phyloP scores from a whole-genome alignment of 805 yeast species.

The Maudiozyma saulgeensis region DNA sequence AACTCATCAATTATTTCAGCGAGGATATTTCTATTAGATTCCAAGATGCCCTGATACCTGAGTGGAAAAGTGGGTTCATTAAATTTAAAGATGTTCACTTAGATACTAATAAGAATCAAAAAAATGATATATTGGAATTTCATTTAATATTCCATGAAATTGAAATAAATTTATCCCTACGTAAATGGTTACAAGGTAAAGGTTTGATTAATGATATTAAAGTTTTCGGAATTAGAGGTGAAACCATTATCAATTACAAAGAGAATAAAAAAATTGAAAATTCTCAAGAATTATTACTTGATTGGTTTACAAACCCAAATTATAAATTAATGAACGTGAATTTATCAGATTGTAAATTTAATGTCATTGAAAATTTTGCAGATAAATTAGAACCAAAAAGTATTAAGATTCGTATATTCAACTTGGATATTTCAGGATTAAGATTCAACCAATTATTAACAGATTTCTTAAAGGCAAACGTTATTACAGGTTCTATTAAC shows the following conservation, averaged over 20 bases:
- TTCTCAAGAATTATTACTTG: conserved; percentile 17
- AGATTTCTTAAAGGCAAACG: conserved; percentile 61
- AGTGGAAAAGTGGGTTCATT: conserved; percentile 81
- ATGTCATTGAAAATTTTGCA: conserved; percentile 16
- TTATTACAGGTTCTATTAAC: conserved; percentile 65
- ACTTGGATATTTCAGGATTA: conserved; percentile 53
- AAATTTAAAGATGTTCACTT: conserved; percentile 65
- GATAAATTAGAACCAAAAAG: conserved; percentile 2
- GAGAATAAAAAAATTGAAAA: conserved; percentile 42
- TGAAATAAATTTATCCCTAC: conserved; percentile 66
- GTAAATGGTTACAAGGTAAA: conserved; percentile 77
- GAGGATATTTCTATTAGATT: conserved; percentile 74
- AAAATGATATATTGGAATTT: conserved; percentile 46
- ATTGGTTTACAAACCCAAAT: conserved; percentile 27
- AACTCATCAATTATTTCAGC: conserved; percentile 48
- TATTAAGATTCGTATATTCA: conserved; percentile 46
- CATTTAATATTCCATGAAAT: conserved; percentile 75
- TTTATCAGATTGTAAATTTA: conserved; percentile 23
- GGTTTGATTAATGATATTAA: conserved; percentile 77
- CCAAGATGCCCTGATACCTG: conserved; percentile 85
- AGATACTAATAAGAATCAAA: conserved; percentile 33
- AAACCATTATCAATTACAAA: conserved; percentile 30
- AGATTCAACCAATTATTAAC: conserved; percentile 48
- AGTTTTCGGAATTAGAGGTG: conserved; percentile 76
- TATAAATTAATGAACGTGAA: conserved; percentile 39